Percentiles rank a stretch among this genome's conserved stretches.
Conservation (phyloP, 176 grass and related monocot species). For the Carex parvula region DNA sequence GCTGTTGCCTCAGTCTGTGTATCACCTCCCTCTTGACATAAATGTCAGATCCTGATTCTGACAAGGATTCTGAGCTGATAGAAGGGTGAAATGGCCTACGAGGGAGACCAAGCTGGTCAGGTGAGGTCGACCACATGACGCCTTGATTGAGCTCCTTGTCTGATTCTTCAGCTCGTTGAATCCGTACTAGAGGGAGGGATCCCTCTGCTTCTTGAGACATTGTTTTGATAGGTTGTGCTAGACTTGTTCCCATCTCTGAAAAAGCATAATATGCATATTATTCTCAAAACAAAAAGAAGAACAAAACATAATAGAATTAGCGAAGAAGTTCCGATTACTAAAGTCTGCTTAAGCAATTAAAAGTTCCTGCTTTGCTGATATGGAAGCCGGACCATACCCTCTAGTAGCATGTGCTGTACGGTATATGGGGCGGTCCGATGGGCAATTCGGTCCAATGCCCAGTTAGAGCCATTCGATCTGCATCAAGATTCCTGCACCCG, state of each 20-base stretch:
- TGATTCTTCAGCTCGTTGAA: slow-evolving; percentile 24
- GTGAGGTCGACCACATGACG: slow-evolving; percentile 40
- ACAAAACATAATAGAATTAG: background rate
- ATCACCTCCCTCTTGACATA: slow-evolving; percentile 51
- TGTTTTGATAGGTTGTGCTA: background rate
- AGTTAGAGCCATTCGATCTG: too few species aligned
- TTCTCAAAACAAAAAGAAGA: background rate
- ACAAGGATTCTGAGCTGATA: slow-evolving; percentile 41
- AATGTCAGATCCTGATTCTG: slow-evolving; percentile 53
- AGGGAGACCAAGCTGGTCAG: slow-evolving; percentile 39
- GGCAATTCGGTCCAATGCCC: too few species aligned
- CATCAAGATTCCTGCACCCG: too few species aligned
- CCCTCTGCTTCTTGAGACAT: slow-evolving; percentile 26
- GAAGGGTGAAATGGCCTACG: slow-evolving; percentile 37
- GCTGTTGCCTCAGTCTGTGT: slow-evolving; percentile 42
- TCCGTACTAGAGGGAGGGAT: slow-evolving; percentile 34
- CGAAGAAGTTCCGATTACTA: background rate
- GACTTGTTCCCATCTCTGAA: slow-evolving; percentile 20
- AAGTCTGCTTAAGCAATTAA: background rate
- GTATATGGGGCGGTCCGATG: too few species aligned
- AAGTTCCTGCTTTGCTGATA: background rate
- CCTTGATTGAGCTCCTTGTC: slow-evolving; percentile 26
- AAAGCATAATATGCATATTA: background rate
- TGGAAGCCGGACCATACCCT: slow-evolving; percentile 7
- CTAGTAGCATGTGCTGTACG: background rate